Evolutionary conservation across 495 filamentous ascomycete species (phyloP), one percentile per base, ranked within the genome.

Genomic region (Extremus antarcticus): DNA sequence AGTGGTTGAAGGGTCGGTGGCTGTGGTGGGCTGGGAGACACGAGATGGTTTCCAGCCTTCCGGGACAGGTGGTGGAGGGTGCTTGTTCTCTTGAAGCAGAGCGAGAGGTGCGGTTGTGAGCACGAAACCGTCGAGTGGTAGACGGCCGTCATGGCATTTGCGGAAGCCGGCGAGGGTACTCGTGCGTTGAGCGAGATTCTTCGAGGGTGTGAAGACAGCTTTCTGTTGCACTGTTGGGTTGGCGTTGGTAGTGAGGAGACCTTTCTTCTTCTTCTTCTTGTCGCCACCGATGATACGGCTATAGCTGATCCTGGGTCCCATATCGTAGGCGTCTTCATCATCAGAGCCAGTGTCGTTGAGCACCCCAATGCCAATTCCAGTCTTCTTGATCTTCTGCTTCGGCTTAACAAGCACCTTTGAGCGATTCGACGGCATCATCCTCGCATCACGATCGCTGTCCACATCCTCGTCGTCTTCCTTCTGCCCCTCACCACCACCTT

Each of bases 291-390:
- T 83, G 2, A 82, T 77, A 47, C 81, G 76, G 61, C 88, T 95
- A 67, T 95, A 95, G n/a, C 85, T 87, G 65, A 94, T 90, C 63
- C 82, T 82, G 8, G 92, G 92, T 0, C 92, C 90, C 20, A 97
- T 79, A 45, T 87, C 87, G 70, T 96, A 97, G 0, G 87, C 87
- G 63, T 97, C 94, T 64, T 96, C 92, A 53, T 97, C 90, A 62
- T 97, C 92, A n/a, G 92, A 96, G 2, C 89, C 91, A 17, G 83
- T 94, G 56, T 97, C 92, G 63, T 97, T 98, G 50, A 98, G 68
- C 20, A 96, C 73, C 2, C 92, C 92, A 15, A 94, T 85, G 0
- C 92, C 92, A 47, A 98, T 88, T 0, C 84, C 86, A 2, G 46
- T 57, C 63, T 41, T 47, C 83, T 79, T 56, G 40, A 32, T 46